A percentile compares a stretch with the other conserved stretches of the same genome.
Evolutionary conservation across 768 basidiomycete genomes (phyloP).

Genomic region (Ephemerocybe angulata): DNA sequence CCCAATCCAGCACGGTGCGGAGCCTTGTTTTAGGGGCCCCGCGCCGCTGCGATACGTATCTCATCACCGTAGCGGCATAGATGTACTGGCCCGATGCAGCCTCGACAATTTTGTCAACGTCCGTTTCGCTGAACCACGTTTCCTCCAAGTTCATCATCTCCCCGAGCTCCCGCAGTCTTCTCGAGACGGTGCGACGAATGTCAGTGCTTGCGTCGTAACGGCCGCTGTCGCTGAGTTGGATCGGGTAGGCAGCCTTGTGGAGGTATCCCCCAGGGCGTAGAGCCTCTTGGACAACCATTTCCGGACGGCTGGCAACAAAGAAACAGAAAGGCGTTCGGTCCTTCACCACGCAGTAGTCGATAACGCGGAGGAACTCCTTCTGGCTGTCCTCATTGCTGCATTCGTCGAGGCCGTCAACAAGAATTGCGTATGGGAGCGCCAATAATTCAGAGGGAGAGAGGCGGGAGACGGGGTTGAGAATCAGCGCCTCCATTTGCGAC

Average conservation of each 20-base stretch:
- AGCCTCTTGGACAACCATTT: constrained; percentile 7
- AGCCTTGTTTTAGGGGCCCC: neutral
- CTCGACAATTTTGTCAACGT: neutral
- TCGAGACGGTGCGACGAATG: neutral
- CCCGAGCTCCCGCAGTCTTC: constrained; percentile 1
- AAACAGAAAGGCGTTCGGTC: constrained; percentile 4
- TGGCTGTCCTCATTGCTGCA: constrained; percentile 10
- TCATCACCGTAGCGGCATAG: constrained; percentile 4
- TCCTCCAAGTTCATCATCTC: too few relatives aligned
- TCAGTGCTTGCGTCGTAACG: neutral
- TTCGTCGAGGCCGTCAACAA: constrained; percentile 13
- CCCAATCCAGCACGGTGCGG: neutral
- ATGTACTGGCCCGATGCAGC: neutral
- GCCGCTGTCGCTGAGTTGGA: constrained; percentile 3
- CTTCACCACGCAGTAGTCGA: constrained; percentile 1
- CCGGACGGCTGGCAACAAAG: constrained; percentile 15
- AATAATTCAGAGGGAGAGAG: neutral
- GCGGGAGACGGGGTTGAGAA: too few relatives aligned
- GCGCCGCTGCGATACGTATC: constrained; percentile 14
- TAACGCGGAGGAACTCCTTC: constrained; percentile 5
- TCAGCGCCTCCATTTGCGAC: neutral
- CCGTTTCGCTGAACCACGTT: neutral
- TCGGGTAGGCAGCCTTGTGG: neutral
- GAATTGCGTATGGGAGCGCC: neutral
- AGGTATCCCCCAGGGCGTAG: neutral